Evolutionary conservation across 2,329 filamentous ascomycete species (phyloP), one percentile per base, ranked within the genome.

Genomic region (Teratosphaeria destructans): DNA sequence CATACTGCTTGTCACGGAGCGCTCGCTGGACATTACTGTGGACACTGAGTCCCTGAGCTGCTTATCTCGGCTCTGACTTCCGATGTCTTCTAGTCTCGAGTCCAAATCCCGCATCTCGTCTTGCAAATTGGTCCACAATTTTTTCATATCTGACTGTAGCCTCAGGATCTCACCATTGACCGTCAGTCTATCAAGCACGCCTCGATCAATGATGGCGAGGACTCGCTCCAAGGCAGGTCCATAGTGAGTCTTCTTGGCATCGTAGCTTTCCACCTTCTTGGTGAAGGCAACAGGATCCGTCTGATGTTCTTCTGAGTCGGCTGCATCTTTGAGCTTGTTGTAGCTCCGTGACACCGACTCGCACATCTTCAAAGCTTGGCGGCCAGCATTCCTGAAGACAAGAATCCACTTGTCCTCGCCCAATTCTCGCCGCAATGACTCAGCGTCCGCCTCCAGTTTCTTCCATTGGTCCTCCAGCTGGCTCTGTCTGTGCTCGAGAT

Each of bases 351-450:
- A 89, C 26, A 97, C 90, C 3, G 92, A 96, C 66, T 96, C 90
- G 71, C 90, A 93, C 91, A 99, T 96, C 77, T 96, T 96, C 66
- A 94, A 85, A 4, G 94, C 93, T 74, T 96, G 91, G 60, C 88
- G 83, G 14, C 91, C 92, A 16, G 94, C 94, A 64, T 94, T 93
- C 59, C 93, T 85, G 77, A 99, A 99, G 39, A 97, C 92, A 57
- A 95, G 82, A 52, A 99, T 86, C 94, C 94, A 99, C 59, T 91
- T 86, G 70, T 99, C 94, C 72, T 99, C 94, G 32, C 91, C 91
- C 3, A 99, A 79, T 72, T 99, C 94, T 71, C 91, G 88, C 63
- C 92, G 83, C 54, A 99, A 75, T 1, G 89, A 88, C 69, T 97
- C 92, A 10, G 93, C 92, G 71, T 99, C 94, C 62, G 85, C 85